Percentiles rank a stretch among this genome's conserved stretches.
phyloP scores from a whole-genome alignment of 2,329 filamentous ascomycete species.

The Penicillium sp. region DNA sequence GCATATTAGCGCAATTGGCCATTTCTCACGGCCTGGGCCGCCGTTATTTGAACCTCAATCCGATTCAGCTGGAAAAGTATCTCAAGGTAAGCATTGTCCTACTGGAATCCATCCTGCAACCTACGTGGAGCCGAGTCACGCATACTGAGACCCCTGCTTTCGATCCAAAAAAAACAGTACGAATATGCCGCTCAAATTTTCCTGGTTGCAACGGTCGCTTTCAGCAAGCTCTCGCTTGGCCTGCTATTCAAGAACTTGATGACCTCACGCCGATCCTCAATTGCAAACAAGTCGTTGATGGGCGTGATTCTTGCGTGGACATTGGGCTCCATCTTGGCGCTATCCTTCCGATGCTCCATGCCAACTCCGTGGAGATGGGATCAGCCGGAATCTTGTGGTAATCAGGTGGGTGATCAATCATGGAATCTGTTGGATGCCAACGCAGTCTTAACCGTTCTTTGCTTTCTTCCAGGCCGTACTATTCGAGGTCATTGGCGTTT shows the following conservation, averaged over 20 bases:
- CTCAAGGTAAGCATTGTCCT: conserved; percentile 10
- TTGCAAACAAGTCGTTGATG: conserved; percentile 13
- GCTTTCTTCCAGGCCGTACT: conserved; percentile 4
- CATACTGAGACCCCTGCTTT: too few species aligned
- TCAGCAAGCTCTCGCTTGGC: conserved; percentile 17
- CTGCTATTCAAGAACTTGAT: conserved; percentile 17
- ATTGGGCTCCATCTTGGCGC: conserved; percentile 14
- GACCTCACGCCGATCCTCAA: conserved; percentile 7
- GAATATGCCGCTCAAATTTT: conserved; percentile 18
- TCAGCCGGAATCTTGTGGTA: conserved; percentile 8
- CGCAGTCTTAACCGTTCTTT: background rate
- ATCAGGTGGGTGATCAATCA: conserved; percentile 9
- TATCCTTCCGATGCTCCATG: conserved; percentile 15
- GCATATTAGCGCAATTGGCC: conserved; percentile 17
- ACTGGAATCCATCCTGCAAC: too few species aligned
- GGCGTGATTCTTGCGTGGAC: conserved; percentile 15
- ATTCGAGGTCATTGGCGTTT: conserved; percentile 11
- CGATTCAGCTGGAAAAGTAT: conserved; percentile 7
- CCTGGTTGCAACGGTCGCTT: conserved; percentile 12
- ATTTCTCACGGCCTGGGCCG: conserved; percentile 17
- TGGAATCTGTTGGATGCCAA: background rate
- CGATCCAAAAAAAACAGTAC: conserved; percentile 5
- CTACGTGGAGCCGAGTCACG: too few species aligned
- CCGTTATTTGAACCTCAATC: conserved; percentile 7
- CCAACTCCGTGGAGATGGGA: conserved; percentile 17